These are phyloP conservation scores for Cucumis sativus DNA, from an alignment of 306 rosid genomes.

Conservation along the genomic window DNA sequence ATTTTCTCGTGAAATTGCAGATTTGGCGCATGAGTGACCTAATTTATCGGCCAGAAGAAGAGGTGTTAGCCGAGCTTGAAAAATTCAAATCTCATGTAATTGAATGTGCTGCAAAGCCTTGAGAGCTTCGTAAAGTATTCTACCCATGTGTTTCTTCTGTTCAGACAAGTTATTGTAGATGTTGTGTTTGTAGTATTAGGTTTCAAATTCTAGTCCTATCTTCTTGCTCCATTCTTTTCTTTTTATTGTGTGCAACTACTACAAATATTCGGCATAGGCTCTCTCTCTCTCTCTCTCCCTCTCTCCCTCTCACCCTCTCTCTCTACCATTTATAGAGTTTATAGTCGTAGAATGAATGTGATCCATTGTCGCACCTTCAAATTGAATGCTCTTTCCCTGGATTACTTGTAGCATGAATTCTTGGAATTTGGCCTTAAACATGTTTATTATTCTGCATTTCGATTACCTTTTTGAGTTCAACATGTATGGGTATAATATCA, in stretches of 20 bases:
- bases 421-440: background rate
- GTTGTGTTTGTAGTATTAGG: background rate
- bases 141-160: background rate
- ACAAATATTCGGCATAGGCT: background rate
- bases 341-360: background rate
- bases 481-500: too few relatives aligned
- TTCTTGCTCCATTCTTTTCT: background rate
- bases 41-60: constrained; percentile 92
- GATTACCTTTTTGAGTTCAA: too few relatives aligned
- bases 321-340: background rate
- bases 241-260: background rate
- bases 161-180: background rate
- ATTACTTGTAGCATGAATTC: background rate
- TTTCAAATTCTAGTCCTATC: background rate
- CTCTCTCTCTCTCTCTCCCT: background rate
- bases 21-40: constrained; percentile 99
- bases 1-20: constrained; percentile 25
- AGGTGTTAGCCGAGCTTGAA: constrained; percentile 90
- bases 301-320: background rate
- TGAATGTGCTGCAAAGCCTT: constrained; percentile 66
- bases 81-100: constrained; percentile 87
- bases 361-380: background rate
- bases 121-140: constrained; percentile 2
- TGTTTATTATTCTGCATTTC: background rate
- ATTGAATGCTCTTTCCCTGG: background rate